Conservation (phyloP, 1,284 basidiomycete genomes). For the Ustilago crameri region DNA sequence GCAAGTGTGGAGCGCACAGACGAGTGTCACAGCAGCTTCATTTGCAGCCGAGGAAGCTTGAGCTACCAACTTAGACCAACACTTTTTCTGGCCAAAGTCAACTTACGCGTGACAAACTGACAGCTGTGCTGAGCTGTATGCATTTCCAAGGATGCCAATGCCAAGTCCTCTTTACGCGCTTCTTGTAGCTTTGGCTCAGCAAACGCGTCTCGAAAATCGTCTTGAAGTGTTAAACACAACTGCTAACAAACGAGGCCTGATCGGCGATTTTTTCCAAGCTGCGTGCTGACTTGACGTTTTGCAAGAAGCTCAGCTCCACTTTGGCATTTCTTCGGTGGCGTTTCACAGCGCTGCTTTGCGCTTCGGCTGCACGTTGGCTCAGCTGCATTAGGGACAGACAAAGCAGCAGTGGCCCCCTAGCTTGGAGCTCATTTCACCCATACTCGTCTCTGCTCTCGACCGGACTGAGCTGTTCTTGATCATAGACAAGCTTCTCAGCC, state of each 20-base stretch:
- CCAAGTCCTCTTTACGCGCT: slow-evolving; percentile 18
- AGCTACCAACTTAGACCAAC: slow-evolving; percentile 40
- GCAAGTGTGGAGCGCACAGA: slow-evolving; percentile 14
- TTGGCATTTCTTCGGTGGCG: slow-evolving; percentile 6
- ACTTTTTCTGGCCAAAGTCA: slow-evolving; percentile 6
- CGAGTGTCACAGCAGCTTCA: slow-evolving; percentile 7
- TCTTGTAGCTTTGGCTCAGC: not conserved
- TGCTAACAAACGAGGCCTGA: not conserved
- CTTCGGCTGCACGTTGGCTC: slow-evolving; percentile 12
- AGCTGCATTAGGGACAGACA: too few species aligned
- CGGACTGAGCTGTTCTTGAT: too few species aligned
- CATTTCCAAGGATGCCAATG: not conserved
- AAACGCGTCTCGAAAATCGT: not conserved
- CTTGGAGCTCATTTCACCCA: too few species aligned
- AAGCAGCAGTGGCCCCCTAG: too few species aligned
- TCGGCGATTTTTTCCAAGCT: slow-evolving; percentile 8
- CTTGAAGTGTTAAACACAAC: not conserved
- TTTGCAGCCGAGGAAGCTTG: slow-evolving; percentile 8
- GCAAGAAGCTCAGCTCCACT: slow-evolving; percentile 2
- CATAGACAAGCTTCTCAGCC: too few species aligned
- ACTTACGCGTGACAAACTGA: not conserved
- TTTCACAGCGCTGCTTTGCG: not conserved
- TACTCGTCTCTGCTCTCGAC: not conserved
- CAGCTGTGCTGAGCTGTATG: not conserved
- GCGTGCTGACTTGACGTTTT: slow-evolving; percentile 31